Conservation (phyloP, 306 rosid genomes). For the Sechiopsis laciniata region DNA sequence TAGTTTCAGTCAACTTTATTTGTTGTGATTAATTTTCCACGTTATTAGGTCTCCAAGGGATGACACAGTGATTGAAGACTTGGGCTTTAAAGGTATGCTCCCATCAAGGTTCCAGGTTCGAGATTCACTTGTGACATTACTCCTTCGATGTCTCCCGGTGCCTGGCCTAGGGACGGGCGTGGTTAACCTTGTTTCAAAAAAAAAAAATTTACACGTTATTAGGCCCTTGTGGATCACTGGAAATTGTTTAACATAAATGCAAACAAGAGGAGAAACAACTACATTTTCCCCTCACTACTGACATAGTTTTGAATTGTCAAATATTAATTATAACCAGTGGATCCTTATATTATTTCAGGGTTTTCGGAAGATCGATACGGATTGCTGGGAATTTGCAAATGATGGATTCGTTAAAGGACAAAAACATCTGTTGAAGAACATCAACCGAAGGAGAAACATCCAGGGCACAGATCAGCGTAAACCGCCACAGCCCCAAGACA, state of each 20-base stretch:
- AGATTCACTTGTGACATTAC: too few species aligned
- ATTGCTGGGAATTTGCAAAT: slow-evolving; percentile 79
- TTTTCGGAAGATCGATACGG: slow-evolving; percentile 79
- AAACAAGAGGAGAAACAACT: not conserved
- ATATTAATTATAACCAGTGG: slow-evolving; percentile 5
- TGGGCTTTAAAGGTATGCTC: too few species aligned
- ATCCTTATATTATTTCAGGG: slow-evolving; percentile 51
- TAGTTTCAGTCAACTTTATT: not conserved
- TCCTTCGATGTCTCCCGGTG: too few species aligned
- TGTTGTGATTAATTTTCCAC: not conserved
- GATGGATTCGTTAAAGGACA: slow-evolving; percentile 70
- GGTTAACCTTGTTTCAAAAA: too few species aligned
- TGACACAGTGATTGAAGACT: too few species aligned
- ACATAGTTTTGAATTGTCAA: not conserved
- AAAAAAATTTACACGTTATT: not conserved
- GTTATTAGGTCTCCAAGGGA: not conserved
- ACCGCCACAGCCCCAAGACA: slow-evolving; percentile 34
- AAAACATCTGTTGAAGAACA: slow-evolving; percentile 65
- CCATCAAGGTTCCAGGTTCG: too few species aligned
- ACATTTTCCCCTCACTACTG: not conserved
- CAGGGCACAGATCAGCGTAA: slow-evolving; percentile 52
- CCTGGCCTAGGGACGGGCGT: too few species aligned
- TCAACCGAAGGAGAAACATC: slow-evolving; percentile 59
- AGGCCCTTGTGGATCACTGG: not conserved
- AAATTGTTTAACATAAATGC: not conserved